Conservation (phyloP, 2,329 filamentous ascomycete genomes). For the Waltergamsia citrina region DNA sequence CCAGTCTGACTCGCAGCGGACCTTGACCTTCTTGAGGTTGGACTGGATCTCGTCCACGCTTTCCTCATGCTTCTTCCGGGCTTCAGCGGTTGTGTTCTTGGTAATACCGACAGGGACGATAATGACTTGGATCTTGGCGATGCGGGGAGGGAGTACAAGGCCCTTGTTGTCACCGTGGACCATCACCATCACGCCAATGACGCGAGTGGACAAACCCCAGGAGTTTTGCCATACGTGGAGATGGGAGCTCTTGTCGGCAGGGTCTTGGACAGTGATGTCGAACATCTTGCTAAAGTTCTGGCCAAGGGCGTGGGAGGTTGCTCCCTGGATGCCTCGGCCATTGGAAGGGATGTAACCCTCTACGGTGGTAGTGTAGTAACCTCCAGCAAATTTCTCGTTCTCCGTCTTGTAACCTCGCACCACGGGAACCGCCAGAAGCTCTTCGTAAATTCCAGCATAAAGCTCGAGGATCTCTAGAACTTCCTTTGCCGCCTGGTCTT, state of each 20-base stretch:
- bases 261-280: conserved; percentile 93
- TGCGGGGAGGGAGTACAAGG: conserved; percentile 82
- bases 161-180: conserved; percentile 95
- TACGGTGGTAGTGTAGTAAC: conserved; percentile 91
- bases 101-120: conserved; percentile 90
- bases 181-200: conserved; percentile 98
- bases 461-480: conserved; percentile 88
- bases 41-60: conserved; percentile 64
- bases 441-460: conserved; percentile 86
- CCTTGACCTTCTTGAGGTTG: conserved; percentile 59
- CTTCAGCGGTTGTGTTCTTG: conserved; percentile 75
- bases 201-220: conserved; percentile 94
- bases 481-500: conserved; percentile 72
- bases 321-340: conserved; percentile 92
- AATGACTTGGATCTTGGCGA: conserved; percentile 77
- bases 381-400: conserved; percentile 96
- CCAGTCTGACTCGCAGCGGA: conserved; percentile 74
- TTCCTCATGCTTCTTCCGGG: conserved; percentile 64
- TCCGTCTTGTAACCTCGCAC: conserved; percentile 92
- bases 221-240: conserved; percentile 97
- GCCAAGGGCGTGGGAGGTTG: conserved; percentile 86
- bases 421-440: conserved; percentile 89
- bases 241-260: conserved; percentile 67
- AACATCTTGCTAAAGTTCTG: conserved; percentile 99
- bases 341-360: conserved; percentile 96